Evolutionary conservation across 768 basidiomycete genomes (phyloP), one percentile per base, ranked within the genome.

Genomic region (Zangia roseola): DNA sequence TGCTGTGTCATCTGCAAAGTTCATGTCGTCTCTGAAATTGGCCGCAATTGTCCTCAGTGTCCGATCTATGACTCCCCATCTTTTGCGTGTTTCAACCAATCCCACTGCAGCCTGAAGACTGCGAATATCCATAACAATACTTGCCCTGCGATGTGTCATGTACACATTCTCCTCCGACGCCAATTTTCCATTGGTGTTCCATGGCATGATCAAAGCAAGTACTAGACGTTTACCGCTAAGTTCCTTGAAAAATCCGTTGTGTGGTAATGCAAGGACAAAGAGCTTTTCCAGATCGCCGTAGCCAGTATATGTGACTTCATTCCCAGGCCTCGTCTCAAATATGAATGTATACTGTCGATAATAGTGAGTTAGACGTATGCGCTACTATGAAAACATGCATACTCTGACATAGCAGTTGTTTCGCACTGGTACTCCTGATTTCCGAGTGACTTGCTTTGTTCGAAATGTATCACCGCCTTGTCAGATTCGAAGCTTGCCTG

Each of bases 381-480:
- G n/a, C n/a, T 47, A 55, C 50, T 14, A 31, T 41, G 2, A 31
- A 7, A 37, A 34, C 7, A n/a, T n/a, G n/a, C n/a, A n/a, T 43
- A 42, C 26, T 19, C 14, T 45, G 8, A 43, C 52, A 47, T 42
- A 59, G 13, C 56, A 55, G 8, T 37, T 53, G 38, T 61, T 45
- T 30, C 62, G 37, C 34, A 47, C 31, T 17, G 30, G 23, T 1
- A 16, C 7, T 33, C 17, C 24, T 45, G 47, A 20, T 45, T 25
- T 23, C 2, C 49, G 44, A 4, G 41, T 16, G 8, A 31, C 26
- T 8, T 17, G 2, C 24, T 21, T 1, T 31, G 40, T 44, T 12
- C 57, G 31, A 30, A 70, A 64, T 5, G 39, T 26, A 35, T 69
- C 68, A 3, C 69, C 63, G 8, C 63, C 56, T 28, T 55, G 47